These are phyloP conservation scores for Cydonia oblonga DNA, from an alignment of 331 rosid species.

Conservation along the genomic window DNA sequence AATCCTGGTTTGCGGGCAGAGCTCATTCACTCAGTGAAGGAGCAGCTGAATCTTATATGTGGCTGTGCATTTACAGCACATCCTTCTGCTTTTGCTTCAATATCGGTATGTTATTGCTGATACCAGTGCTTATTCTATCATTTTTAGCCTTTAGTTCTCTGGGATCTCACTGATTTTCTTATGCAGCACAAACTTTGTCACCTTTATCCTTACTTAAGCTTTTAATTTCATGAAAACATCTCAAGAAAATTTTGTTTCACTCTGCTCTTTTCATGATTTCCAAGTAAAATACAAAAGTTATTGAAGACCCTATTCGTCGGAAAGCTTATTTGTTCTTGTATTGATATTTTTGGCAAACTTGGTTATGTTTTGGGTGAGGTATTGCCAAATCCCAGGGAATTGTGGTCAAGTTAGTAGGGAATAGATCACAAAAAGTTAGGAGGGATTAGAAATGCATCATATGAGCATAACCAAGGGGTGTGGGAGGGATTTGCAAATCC, in stretches of 20 bases:
- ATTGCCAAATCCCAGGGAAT: too few relatives aligned
- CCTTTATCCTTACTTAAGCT: background rate
- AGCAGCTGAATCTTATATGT: conserved; percentile 61
- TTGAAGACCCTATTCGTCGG: background rate
- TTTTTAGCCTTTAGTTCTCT: background rate
- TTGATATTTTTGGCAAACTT: too few relatives aligned
- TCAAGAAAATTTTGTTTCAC: background rate
- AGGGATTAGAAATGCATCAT: too few relatives aligned
- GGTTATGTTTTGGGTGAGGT: too few relatives aligned
- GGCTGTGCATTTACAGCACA: conserved; percentile 63
- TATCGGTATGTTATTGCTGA: conserved; percentile 63
- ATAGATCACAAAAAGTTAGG: too few relatives aligned
- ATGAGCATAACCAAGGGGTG: too few relatives aligned
- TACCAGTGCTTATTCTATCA: background rate
- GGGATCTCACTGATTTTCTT: background rate
- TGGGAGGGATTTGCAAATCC: too few relatives aligned
- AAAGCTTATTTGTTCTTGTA: too few relatives aligned
- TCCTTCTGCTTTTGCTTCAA: conserved; percentile 84
- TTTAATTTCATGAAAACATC: background rate
- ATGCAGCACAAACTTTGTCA: too few relatives aligned
- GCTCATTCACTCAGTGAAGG: conserved; percentile 73
- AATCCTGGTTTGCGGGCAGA: conserved; percentile 84
- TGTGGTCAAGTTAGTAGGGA: too few relatives aligned
- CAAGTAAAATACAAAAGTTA: background rate
- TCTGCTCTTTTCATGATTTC: background rate